phyloP scores from a whole-genome alignment of 1,284 basidiomycete species.

The Agroathelia rolfsii region DNA sequence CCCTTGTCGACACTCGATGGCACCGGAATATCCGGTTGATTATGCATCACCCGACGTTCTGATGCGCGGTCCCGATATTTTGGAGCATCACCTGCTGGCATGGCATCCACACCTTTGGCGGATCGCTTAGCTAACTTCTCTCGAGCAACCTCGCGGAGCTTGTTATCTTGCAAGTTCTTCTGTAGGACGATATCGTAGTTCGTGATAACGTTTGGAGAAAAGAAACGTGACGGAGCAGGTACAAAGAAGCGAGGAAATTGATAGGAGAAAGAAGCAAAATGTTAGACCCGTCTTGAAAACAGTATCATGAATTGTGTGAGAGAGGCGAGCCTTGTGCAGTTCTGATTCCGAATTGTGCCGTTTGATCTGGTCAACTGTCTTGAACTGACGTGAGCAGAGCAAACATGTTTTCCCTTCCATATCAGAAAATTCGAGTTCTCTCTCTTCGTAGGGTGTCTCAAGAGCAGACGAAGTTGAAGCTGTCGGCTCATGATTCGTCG shows the following conservation, averaged over 20 bases:
- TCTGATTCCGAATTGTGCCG: constrained; percentile 87
- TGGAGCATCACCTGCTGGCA: constrained; percentile 31
- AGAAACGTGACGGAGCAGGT: constrained; percentile 7
- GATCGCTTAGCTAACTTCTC: constrained; percentile 37
- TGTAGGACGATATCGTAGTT: constrained; percentile 25
- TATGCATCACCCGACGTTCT: constrained; percentile 79
- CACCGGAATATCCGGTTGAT: constrained; percentile 77
- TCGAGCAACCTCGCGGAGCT: constrained; percentile 61
- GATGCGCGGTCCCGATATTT: constrained; percentile 90
- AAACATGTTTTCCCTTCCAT: constrained; percentile 66
- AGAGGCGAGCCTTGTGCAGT: constrained; percentile 75
- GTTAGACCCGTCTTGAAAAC: constrained; percentile 23
- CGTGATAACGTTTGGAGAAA: constrained; percentile 5
- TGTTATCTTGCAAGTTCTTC: constrained; percentile 74
- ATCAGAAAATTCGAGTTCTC: constrained; percentile 73
- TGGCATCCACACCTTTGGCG: constrained; percentile 14
- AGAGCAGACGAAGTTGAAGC: constrained; percentile 22
- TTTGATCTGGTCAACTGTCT: constrained; percentile 70
- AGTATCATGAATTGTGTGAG: constrained; percentile 23
- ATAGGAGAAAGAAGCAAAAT: constrained; percentile 2
- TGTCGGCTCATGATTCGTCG: constrained; percentile 17
- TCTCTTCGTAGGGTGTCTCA: constrained; percentile 30
- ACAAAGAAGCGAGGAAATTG: constrained; percentile 15
- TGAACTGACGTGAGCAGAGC: constrained; percentile 88
- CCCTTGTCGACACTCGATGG: constrained; percentile 35